Conservation (phyloP, 106 monocot species). For the Posidonia australis region DNA sequence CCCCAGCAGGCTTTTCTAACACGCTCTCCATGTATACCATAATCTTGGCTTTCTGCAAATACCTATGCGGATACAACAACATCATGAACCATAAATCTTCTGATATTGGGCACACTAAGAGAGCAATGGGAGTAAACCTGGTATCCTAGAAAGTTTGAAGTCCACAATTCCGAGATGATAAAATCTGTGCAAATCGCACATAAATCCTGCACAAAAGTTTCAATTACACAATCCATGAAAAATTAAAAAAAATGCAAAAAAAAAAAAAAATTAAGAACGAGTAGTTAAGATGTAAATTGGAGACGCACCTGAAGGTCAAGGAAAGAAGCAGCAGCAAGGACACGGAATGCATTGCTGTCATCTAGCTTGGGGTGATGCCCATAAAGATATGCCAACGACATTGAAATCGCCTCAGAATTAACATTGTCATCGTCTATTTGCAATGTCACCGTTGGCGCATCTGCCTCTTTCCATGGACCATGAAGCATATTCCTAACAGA, state of each 20-base stretch:
- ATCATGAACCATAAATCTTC: no score
- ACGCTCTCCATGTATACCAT: constrained; percentile 94
- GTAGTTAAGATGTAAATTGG: no score
- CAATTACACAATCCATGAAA: neutral
- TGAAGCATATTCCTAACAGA: constrained; percentile 85
- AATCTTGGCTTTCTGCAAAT: constrained; percentile 97
- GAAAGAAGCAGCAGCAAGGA: constrained; percentile 92
- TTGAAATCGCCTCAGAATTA: constrained; percentile 67
- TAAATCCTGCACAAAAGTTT: constrained; percentile 58
- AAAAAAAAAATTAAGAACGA: neutral
- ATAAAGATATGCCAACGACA: constrained; percentile 80
- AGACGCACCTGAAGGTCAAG: constrained; percentile 88
- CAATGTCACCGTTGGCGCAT: constrained; percentile 56
- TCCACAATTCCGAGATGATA: constrained; percentile 90
- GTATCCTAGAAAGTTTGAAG: constrained; percentile 84
- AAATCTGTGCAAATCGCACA: constrained; percentile 94
- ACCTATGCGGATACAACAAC: constrained; percentile 23
- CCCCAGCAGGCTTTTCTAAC: constrained; percentile 99
- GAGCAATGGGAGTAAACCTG: constrained; percentile 41
- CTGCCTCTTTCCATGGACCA: constrained; percentile 98
- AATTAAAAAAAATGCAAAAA: neutral
- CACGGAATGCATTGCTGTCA: constrained; percentile 85
- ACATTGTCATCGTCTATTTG: constrained; percentile 86
- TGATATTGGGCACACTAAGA: neutral
- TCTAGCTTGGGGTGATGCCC: constrained; percentile 89